These are phyloP conservation scores for Dioscorea cayenensis DNA, from an alignment of 116 monocot genomes.

Conservation along the genomic window DNA sequence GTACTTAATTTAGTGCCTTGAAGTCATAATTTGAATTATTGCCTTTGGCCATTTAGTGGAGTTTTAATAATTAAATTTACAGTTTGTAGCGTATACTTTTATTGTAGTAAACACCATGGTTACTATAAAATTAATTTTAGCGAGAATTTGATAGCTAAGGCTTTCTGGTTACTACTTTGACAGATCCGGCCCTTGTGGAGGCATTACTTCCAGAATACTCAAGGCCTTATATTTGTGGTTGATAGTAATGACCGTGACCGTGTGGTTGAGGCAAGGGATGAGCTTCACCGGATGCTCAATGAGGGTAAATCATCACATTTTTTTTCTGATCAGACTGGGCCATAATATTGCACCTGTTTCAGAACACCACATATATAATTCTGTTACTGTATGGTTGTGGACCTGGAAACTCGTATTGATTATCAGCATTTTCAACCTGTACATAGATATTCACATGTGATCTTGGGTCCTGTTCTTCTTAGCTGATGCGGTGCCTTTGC, in stretches of 20 bases:
- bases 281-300: conserved; percentile 7
- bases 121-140: neutral
- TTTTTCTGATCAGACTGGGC: neutral
- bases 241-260: neutral
- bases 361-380: too few relatives aligned
- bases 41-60: neutral
- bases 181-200: conserved; percentile 3
- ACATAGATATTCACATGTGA: neutral
- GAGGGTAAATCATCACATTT: neutral
- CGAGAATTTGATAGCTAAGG: neutral
- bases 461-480: too few relatives aligned
- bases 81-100: neutral
- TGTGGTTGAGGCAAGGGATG: conserved; percentile 6
- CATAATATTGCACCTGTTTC: neutral
- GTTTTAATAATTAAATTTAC: neutral
- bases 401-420: neutral
- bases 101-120: neutral
- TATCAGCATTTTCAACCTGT: neutral
- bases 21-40: too few relatives aligned
- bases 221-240: conserved; percentile 2
- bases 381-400: neutral
- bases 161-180: neutral
- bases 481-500: neutral
- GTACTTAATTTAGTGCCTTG: too few relatives aligned
- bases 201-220: conserved; percentile 6